Evolutionary conservation across 1,139 yeast species (phyloP).

Genomic region (Scheffersomyces stambukii): DNA sequence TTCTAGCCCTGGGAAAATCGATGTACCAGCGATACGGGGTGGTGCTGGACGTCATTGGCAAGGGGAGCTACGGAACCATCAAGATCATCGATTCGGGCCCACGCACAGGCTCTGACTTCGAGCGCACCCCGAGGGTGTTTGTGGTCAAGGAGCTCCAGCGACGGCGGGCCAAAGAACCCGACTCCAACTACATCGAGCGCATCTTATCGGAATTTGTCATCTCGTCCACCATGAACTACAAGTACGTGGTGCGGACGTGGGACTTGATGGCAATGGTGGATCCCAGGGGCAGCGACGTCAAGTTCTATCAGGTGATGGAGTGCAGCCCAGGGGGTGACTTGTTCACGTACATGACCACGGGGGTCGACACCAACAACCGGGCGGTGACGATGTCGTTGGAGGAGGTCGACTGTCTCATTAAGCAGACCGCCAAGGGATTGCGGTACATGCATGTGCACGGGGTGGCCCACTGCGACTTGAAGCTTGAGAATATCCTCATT

Average conservation of each 20-base stretch:
- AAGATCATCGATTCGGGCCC: constrained; percentile 59
- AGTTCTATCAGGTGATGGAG: constrained; percentile 76
- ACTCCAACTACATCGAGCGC: constrained; percentile 59
- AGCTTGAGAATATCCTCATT: constrained; percentile 59
- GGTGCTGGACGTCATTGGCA: constrained; percentile 77
- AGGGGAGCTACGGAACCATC: constrained; percentile 84
- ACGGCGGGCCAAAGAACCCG: constrained; percentile 49
- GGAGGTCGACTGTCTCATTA: constrained; percentile 68
- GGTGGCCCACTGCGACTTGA: constrained; percentile 72
- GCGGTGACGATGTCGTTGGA: constrained; percentile 29
- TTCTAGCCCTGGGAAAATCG: constrained; percentile 22
- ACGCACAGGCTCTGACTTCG: constrained; percentile 8
- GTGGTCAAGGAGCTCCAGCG: constrained; percentile 64
- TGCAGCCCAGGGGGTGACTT: constrained; percentile 74
- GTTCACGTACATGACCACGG: constrained; percentile 32
- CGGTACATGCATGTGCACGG: constrained; percentile 69
- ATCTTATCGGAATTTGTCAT: constrained; percentile 76
- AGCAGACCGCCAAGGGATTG: constrained; percentile 62
- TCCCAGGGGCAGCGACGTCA: constrained; percentile 21
- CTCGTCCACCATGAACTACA: constrained; percentile 64
- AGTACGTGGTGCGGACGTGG: constrained; percentile 63
- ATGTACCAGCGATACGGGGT: constrained; percentile 65
- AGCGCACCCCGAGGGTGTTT: constrained; percentile 43
- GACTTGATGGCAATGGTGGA: constrained; percentile 49
- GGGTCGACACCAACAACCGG: constrained; percentile 12